Conservation (phyloP, 176 grass and related monocot genomes). For the Ampelocalamus luodianensis region DNA sequence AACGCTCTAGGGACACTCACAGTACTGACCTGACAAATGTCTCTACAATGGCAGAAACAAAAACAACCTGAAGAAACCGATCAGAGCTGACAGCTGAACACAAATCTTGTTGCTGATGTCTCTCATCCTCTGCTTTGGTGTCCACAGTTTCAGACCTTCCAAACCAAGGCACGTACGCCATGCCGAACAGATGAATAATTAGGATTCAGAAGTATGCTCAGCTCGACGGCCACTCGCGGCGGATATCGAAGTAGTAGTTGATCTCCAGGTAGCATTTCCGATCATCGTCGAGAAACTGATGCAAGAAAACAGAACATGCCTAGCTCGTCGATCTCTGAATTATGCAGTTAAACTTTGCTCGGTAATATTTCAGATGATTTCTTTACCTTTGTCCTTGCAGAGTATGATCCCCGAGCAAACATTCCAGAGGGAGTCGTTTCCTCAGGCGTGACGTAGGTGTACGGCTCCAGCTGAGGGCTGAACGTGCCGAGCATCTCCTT, state of each 20-base stretch:
- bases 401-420: slow-evolving; percentile 87
- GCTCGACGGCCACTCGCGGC: slow-evolving; percentile 76
- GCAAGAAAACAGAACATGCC: background rate
- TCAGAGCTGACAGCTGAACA: background rate
- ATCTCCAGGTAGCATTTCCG: slow-evolving; percentile 93
- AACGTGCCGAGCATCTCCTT: slow-evolving; percentile 98
- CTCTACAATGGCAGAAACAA: background rate
- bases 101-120: background rate
- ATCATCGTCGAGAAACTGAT: slow-evolving; percentile 92
- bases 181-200: background rate
- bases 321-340: background rate
- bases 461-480: slow-evolving; percentile 86
- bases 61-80: background rate
- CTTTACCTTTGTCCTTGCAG: slow-evolving; percentile 85
- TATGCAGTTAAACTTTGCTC: background rate
- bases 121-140: background rate
- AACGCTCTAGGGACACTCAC: background rate
- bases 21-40: background rate
- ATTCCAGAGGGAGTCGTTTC: slow-evolving; percentile 87
- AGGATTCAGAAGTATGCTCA: background rate
- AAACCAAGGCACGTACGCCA: background rate
- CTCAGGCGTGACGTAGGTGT: slow-evolving; percentile 85
- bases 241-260: slow-evolving; percentile 98
- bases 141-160: background rate
- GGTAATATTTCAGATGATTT: background rate